Evolutionary conservation across 768 basidiomycete species (phyloP).

Genomic region (Guyanaporus albipodus): DNA sequence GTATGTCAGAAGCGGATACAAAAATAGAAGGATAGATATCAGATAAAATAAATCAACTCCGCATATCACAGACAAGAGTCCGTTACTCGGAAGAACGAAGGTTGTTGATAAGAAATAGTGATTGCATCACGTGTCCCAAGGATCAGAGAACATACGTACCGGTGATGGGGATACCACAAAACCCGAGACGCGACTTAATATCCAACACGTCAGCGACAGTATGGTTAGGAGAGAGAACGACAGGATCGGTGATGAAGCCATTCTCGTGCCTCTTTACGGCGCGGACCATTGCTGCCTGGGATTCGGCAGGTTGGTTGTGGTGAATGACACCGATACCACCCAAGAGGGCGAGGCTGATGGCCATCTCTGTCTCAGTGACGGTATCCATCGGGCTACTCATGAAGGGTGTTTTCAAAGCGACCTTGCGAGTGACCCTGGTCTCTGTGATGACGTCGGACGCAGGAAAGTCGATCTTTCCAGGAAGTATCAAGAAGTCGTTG

Average conservation of each 20-base stretch:
- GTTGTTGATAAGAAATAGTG: constrained; percentile 47
- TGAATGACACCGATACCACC: constrained; percentile 99
- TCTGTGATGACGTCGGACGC: constrained; percentile 78
- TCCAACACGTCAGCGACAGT: constrained; percentile 86
- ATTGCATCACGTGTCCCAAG: constrained; percentile 42
- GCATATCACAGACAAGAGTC: constrained; percentile 67
- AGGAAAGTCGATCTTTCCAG: constrained; percentile 93
- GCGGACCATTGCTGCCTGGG: constrained; percentile 95
- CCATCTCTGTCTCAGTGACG: constrained; percentile 94
- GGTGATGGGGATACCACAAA: constrained; percentile 96
- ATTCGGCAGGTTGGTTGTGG: constrained; percentile 82
- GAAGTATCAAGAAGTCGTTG: constrained; percentile 93
- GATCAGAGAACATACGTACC: constrained; percentile 51
- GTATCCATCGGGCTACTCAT: constrained; percentile 99
- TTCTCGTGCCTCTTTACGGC: constrained; percentile 98
- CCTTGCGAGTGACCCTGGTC: constrained; percentile 85
- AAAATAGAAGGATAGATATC: constrained; percentile 3
- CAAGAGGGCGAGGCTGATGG: constrained; percentile 88
- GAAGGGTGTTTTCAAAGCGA: constrained; percentile 91
- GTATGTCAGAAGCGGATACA: constrained; percentile 7
- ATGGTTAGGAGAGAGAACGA: constrained; percentile 77
- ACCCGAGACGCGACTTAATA: constrained; percentile 88
- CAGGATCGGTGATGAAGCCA: constrained; percentile 94
- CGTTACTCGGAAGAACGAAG: constrained; percentile 91
- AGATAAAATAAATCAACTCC: constrained; percentile 44